phyloP scores from a whole-genome alignment of 2,329 filamentous ascomycete species.

The Fusarium sp. region DNA sequence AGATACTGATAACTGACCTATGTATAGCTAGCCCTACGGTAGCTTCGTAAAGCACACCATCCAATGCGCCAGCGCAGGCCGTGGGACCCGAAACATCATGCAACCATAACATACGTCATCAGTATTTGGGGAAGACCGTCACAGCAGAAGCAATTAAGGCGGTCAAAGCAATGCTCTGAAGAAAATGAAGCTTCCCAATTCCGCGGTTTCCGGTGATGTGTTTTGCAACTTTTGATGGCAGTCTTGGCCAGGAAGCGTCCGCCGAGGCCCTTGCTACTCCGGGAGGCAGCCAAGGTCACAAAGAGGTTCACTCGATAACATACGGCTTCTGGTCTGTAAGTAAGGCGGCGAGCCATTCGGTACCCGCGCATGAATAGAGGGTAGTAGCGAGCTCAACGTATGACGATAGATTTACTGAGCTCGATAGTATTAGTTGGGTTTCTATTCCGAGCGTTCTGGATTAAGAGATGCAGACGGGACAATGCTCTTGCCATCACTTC shows the following conservation, averaged over 20 bases:
- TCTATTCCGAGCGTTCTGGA: too few species aligned
- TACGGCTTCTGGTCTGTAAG: neutral
- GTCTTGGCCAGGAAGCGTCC: accelerated
- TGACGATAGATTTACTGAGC: neutral
- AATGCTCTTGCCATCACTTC: too few species aligned
- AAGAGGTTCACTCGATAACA: neutral
- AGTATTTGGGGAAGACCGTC: accelerated
- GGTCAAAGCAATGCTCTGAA: neutral
- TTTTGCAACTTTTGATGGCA: accelerated
- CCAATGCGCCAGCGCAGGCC: neutral
- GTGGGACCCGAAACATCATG: neutral
- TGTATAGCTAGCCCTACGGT: neutral
- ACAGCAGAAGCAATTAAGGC: neutral
- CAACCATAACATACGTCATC: neutral
- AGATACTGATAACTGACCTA: neutral
- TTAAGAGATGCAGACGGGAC: too few species aligned
- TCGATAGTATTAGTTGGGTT: accelerated
- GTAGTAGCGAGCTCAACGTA: accelerated
- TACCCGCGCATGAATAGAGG: too few species aligned
- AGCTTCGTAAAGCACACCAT: neutral
- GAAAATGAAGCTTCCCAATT: accelerated
- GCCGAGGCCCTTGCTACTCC: accelerated
- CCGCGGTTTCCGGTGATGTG: neutral
- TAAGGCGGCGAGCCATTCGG: neutral
- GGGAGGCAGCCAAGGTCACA: too few species aligned